Evolutionary conservation across 2,329 filamentous ascomycete genomes (phyloP).

Genomic region (Phyllosticta capitalensis): DNA sequence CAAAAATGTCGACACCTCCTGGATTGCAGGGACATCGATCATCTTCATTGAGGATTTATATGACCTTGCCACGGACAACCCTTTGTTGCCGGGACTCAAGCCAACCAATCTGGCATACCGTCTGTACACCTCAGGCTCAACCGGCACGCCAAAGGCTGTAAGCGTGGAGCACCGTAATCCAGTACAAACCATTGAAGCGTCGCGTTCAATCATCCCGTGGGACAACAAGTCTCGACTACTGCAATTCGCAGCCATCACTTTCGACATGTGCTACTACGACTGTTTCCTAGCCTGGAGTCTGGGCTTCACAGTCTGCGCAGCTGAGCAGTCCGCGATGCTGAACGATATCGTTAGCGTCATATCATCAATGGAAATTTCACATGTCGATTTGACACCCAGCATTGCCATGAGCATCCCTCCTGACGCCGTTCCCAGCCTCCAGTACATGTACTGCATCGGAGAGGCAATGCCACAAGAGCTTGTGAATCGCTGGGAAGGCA

Average conservation of each 20-base stretch:
- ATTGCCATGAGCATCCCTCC: slow-evolving; percentile 28
- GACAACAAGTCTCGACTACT: slow-evolving; percentile 27
- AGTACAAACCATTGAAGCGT: slow-evolving; percentile 33
- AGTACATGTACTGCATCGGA: slow-evolving; percentile 37
- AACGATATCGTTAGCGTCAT: slow-evolving; percentile 28
- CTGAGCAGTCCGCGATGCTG: slow-evolving; percentile 29
- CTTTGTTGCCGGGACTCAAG: slow-evolving; percentile 18
- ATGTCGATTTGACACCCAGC: slow-evolving; percentile 36
- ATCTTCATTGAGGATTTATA: slow-evolving; percentile 11
- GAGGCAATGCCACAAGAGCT: slow-evolving; percentile 34
- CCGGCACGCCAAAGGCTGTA: slow-evolving; percentile 35
- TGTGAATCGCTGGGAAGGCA: slow-evolving; percentile 27
- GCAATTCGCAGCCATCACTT: slow-evolving; percentile 35
- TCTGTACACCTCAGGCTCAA: slow-evolving; percentile 36
- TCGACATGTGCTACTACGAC: slow-evolving; percentile 40
- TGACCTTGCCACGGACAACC: slow-evolving; percentile 13
- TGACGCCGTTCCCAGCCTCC: slow-evolving; percentile 25
- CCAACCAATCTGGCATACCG: slow-evolving; percentile 31
- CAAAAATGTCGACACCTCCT: slow-evolving; percentile 9
- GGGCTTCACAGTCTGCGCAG: slow-evolving; percentile 34
- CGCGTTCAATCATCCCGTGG: slow-evolving; percentile 31
- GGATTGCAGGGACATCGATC: slow-evolving; percentile 10
- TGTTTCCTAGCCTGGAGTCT: slow-evolving; percentile 37
- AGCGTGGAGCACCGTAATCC: slow-evolving; percentile 33
- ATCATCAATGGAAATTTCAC: slow-evolving; percentile 24